Evolutionary conservation across 176 grass and related monocot species (phyloP).

Genomic region (Aegilops tauschii): DNA sequence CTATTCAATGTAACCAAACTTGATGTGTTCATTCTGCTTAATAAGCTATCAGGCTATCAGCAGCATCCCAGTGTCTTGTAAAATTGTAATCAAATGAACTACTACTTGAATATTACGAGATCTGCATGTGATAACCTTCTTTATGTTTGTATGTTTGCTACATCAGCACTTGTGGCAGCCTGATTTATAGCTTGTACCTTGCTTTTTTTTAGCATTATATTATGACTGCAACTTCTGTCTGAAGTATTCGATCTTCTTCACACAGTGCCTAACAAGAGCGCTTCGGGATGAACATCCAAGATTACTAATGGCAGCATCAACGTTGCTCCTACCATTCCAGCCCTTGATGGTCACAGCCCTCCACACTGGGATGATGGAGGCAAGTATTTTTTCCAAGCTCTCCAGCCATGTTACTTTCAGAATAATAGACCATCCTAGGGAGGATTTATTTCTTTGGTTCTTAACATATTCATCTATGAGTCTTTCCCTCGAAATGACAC

Average conservation of each 20-base stretch:
- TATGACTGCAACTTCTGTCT: not conserved
- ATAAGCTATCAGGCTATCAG: not conserved
- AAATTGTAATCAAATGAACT: not conserved
- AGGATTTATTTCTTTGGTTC: not conserved
- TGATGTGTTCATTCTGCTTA: not conserved
- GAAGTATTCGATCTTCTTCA: conserved; percentile 19
- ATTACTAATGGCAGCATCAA: conserved; percentile 86
- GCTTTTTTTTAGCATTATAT: not conserved
- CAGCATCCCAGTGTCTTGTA: not conserved
- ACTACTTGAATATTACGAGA: not conserved
- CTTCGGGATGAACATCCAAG: conserved; percentile 82
- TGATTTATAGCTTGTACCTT: not conserved
- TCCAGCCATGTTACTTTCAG: not conserved
- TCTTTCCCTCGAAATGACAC: not conserved
- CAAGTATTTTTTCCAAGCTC: conserved; percentile 35
- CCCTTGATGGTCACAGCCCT: conserved; percentile 91
- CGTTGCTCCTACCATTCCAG: conserved; percentile 84
- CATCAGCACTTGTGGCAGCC: not conserved
- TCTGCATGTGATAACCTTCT: not conserved
- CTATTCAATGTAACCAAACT: not conserved
- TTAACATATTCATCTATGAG: not conserved
- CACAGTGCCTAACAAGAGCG: conserved; percentile 82
- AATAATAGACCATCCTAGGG: not conserved
- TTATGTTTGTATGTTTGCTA: not conserved
- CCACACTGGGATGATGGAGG: conserved; percentile 96